Evolutionary conservation across 2,329 filamentous ascomycete species (phyloP), one percentile per base, ranked within the genome.

Genomic region (Colletotrichum spaethianum): DNA sequence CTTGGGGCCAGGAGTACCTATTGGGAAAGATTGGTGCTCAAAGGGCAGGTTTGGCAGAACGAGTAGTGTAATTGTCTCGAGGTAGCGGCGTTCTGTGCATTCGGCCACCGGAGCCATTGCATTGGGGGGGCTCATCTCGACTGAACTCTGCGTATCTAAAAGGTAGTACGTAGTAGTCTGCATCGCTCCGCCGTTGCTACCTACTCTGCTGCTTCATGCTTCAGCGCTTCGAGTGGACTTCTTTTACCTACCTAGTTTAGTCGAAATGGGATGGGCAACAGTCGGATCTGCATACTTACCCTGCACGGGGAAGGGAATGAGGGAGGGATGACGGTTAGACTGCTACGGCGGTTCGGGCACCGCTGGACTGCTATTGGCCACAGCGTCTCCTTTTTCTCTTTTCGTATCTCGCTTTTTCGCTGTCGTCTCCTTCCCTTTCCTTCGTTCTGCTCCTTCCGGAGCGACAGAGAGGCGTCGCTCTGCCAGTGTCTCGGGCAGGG

Each of bases 241-340:
- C 38, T 61, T 33, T 61, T 52, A 40, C 3, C 8, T 40, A 40
- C 38, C 38, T 40, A 52, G 48, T 52, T 14, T 31, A 61, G 57
- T 48, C 40, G 26, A 59, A 40, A 33, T 67, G 60, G 60, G 44
- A 62, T 36, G 44, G 60, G 31, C 46, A 28, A 26, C 60, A 52
- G 53, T 53, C 44, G 57, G 64, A 72, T 72, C 69, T 72, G 59
- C 69, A 46, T 44, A 63, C 64, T 40, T 72, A 53, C 65, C 59
- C 63, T 38, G 52, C 52, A 67, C 57, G 50, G 44, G 64, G 50
- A 50, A 28, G 55, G 28, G 2, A 18, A 7, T 12, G 46, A 28
- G 23, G 23, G 11, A 26, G 12, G 44, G 23, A 23, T 11, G 38
- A 40, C 14, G n/a, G 20, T 5, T 20, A 11, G 9, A 23, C 9